phyloP scores from a whole-genome alignment of 2,329 filamentous ascomycete species.

The Endoconidiophora polonica region DNA sequence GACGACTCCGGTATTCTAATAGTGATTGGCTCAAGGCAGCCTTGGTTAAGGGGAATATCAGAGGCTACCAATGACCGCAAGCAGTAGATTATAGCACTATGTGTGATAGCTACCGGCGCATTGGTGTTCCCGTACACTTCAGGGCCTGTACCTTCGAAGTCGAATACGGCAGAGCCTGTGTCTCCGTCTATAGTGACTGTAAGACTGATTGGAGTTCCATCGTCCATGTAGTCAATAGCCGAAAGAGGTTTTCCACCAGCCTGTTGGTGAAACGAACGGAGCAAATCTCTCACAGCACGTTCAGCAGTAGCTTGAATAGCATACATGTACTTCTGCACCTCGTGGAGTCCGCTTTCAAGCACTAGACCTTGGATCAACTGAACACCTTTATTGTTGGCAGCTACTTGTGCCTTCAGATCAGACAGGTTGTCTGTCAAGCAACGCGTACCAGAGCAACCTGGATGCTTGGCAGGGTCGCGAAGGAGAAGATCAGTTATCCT shows the following conservation, averaged over 20 bases:
- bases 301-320: slow-evolving; percentile 70
- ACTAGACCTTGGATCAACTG: slow-evolving; percentile 63
- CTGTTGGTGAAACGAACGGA: slow-evolving; percentile 52
- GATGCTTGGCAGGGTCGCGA: slow-evolving; percentile 55
- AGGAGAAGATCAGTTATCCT: slow-evolving; percentile 57
- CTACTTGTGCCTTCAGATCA: slow-evolving; percentile 68
- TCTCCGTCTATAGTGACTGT: slow-evolving; percentile 58
- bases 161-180: slow-evolving; percentile 63
- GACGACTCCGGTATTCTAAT: slow-evolving; percentile 57
- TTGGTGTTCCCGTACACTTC: slow-evolving; percentile 73
- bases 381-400: slow-evolving; percentile 73
- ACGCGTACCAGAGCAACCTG: slow-evolving; percentile 61
- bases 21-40: slow-evolving; percentile 58
- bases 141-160: slow-evolving; percentile 63
- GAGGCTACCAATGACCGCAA: slow-evolving; percentile 62
- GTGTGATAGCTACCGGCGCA: slow-evolving; percentile 66
- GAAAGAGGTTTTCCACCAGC: slow-evolving; percentile 56
- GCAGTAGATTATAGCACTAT: slow-evolving; percentile 78
- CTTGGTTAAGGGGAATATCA: slow-evolving; percentile 73
- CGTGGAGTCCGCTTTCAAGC: slow-evolving; percentile 58
- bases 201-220: slow-evolving; percentile 60
- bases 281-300: slow-evolving; percentile 51
- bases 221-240: slow-evolving; percentile 69
- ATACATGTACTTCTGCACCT: slow-evolving; percentile 72
- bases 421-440: slow-evolving; percentile 70